Evolutionary conservation across 768 basidiomycete genomes (phyloP).

Genomic region (Inosperma sp.): DNA sequence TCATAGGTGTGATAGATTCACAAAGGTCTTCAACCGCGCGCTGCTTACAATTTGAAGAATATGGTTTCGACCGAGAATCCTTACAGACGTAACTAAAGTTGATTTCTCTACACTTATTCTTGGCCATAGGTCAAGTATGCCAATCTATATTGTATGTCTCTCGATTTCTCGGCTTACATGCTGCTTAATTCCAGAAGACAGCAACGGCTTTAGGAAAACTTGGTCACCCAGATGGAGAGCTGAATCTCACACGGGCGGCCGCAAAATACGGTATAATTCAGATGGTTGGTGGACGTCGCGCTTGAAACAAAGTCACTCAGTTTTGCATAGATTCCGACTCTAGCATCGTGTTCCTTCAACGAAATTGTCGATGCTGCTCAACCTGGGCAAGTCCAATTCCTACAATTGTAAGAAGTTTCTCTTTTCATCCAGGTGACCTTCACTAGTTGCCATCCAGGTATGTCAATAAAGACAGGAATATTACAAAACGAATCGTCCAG

Average conservation of each 20-base stretch:
- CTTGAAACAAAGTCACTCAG: slow-evolving; percentile 22
- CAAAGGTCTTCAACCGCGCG: neutral
- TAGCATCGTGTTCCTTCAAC: slow-evolving; percentile 94
- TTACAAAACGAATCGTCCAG: slow-evolving; percentile 82
- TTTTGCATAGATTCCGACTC: slow-evolving; percentile 69
- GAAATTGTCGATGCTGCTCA: slow-evolving; percentile 86
- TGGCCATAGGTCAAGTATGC: slow-evolving; percentile 44
- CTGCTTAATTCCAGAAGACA: too few species aligned
- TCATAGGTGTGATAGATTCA: slow-evolving; percentile 54
- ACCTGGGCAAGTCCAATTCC: slow-evolving; percentile 75
- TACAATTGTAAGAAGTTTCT: slow-evolving; percentile 68
- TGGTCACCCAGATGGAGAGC: slow-evolving; percentile 93
- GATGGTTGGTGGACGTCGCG: slow-evolving; percentile 32
- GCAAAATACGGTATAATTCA: slow-evolving; percentile 57
- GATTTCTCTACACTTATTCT: slow-evolving; percentile 83
- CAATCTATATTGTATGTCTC: slow-evolving; percentile 45
- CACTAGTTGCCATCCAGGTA: slow-evolving; percentile 44
- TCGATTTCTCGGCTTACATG: neutral
- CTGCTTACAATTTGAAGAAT: slow-evolving; percentile 38
- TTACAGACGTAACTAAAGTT: slow-evolving; percentile 81
- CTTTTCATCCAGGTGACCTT: neutral
- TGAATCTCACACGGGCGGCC: slow-evolving; percentile 85
- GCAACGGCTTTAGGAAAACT: slow-evolving; percentile 94
- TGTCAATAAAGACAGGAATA: slow-evolving; percentile 84
- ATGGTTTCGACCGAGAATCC: slow-evolving; percentile 87